A percentile compares a stretch with the other conserved stretches of the same genome.
These are phyloP conservation scores for Globisporangium cystogenes DNA, from an alignment of 352 stramenopile genomes.

Conservation along the genomic window DNA sequence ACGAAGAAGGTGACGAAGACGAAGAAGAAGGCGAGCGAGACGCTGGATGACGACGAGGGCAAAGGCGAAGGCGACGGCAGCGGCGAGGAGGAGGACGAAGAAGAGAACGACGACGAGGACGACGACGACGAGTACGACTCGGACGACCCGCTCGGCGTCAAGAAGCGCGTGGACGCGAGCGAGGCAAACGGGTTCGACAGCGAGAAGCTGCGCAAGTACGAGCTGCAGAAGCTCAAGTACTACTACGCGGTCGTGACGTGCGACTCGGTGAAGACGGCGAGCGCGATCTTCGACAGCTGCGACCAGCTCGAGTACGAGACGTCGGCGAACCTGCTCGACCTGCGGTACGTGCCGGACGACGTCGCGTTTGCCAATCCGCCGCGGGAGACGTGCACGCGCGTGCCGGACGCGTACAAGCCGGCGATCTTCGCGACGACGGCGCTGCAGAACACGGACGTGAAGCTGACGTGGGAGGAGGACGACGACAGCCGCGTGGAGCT, in stretches of 20 bases:
- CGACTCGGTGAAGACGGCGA: constrained; percentile 87
- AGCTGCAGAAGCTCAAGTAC: constrained; percentile 97
- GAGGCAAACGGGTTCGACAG: constrained; percentile 86
- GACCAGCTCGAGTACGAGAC: constrained; percentile 98
- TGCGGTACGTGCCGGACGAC: constrained; percentile 93
- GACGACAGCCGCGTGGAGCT: constrained; percentile 89
- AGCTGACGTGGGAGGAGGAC: constrained; percentile 95
- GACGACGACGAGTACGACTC: constrained; percentile 52
- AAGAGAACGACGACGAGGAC: constrained; percentile 23
- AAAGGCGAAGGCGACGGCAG: constrained; percentile 12
- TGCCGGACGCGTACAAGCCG: constrained; percentile 94
- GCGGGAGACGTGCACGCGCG: constrained; percentile 73
- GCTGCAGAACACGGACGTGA: constrained; percentile 90
- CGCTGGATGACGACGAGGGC: no score
- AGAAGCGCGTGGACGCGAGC: constrained; percentile 50
- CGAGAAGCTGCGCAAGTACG: constrained; percentile 95
- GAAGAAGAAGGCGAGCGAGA: constrained; percentile 17
- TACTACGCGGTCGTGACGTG: constrained; percentile 98
- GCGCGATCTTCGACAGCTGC: constrained; percentile 92
- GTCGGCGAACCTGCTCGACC: constrained; percentile 92
- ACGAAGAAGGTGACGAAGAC: constrained; percentile 12
- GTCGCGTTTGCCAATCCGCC: constrained; percentile 84
- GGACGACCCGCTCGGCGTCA: constrained; percentile 64
- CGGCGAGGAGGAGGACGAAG: constrained; percentile 14
- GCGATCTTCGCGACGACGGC: constrained; percentile 92